Conservation (phyloP, 2,329 filamentous ascomycete species). For the Lasiodiplodia hormozganensis region DNA sequence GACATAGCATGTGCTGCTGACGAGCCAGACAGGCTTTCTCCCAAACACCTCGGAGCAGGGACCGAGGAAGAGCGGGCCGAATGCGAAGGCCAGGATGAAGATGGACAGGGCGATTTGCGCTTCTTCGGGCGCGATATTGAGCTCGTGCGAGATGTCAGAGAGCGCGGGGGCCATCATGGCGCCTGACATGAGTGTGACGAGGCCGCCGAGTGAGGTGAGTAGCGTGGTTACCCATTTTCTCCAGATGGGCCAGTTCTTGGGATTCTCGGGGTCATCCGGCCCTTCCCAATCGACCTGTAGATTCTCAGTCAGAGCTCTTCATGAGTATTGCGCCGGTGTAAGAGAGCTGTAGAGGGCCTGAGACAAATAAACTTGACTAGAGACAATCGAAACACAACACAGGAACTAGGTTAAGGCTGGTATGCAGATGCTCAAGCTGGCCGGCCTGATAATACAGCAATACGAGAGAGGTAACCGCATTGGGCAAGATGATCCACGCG, state of each 20-base stretch:
- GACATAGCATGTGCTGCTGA: conserved; percentile 38
- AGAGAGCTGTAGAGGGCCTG: not conserved
- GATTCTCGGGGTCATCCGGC: conserved; percentile 33
- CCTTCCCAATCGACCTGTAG: conserved; percentile 28
- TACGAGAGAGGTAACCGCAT: too few relatives aligned
- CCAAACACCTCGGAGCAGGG: conserved; percentile 41
- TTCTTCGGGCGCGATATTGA: conserved; percentile 37
- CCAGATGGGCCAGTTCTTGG: conserved; percentile 35
- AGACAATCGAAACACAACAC: too few relatives aligned
- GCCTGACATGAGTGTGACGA: conserved; percentile 37
- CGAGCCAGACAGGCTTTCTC: conserved; percentile 34
- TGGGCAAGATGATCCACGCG: too few relatives aligned
- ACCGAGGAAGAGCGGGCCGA: conserved; percentile 39
- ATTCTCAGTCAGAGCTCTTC: not conserved
- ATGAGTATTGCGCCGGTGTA: too few relatives aligned
- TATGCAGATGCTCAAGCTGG: too few relatives aligned
- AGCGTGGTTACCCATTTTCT: conserved; percentile 37
- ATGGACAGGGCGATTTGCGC: conserved; percentile 38
- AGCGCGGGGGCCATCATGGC: conserved; percentile 41
- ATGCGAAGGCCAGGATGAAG: conserved; percentile 38
- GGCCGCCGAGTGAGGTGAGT: conserved; percentile 35
- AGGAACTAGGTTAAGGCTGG: too few relatives aligned
- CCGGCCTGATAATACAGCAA: too few relatives aligned
- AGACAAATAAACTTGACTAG: not conserved
- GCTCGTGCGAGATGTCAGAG: conserved; percentile 34